Percentiles rank a stretch among this genome's conserved stretches.
These are phyloP conservation scores for Aspergillus novoparasiticus DNA, from an alignment of 2,329 filamentous ascomycete genomes.

Conservation along the genomic window DNA sequence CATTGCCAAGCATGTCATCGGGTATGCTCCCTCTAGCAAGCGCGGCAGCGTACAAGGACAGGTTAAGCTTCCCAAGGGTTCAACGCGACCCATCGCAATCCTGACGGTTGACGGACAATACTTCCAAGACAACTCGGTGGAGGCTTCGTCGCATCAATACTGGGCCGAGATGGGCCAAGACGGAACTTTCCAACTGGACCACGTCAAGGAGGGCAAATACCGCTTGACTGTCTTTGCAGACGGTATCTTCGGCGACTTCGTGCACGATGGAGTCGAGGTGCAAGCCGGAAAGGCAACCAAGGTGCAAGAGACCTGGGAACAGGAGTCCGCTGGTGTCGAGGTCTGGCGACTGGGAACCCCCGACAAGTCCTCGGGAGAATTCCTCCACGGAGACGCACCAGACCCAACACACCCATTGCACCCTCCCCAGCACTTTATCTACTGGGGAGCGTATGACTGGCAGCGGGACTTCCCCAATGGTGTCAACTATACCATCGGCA, in stretches of 20 bases:
- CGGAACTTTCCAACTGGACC: conserved; percentile 56
- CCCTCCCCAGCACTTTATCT: conserved; percentile 62
- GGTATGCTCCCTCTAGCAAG: conserved; percentile 57
- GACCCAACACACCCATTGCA: conserved; percentile 54
- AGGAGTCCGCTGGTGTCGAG: conserved; percentile 60
- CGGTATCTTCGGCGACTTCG: conserved; percentile 63
- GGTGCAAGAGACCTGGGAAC: conserved; percentile 49
- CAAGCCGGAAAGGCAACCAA: conserved; percentile 45
- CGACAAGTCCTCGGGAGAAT: conserved; percentile 64
- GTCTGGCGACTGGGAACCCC: conserved; percentile 66
- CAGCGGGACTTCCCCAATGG: conserved; percentile 61
- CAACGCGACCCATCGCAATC: conserved; percentile 57
- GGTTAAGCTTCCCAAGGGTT: conserved; percentile 55
- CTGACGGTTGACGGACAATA: conserved; percentile 56
- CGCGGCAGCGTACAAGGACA: conserved; percentile 56
- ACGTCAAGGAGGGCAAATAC: conserved; percentile 61
- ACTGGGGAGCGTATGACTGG: conserved; percentile 65
- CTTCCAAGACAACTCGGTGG: conserved; percentile 62
- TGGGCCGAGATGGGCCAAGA: conserved; percentile 56
- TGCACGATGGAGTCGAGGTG: conserved; percentile 55
- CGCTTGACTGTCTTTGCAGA: conserved; percentile 65
- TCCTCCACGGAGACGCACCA: conserved; percentile 57
- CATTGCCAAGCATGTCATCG: conserved; percentile 61
- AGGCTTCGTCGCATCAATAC: conserved; percentile 62
- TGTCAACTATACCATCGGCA: conserved; percentile 60